Percentiles rank a stretch among this genome's conserved stretches.
phyloP scores from a whole-genome alignment of 768 basidiomycete species.

The Naematelia encephala region DNA sequence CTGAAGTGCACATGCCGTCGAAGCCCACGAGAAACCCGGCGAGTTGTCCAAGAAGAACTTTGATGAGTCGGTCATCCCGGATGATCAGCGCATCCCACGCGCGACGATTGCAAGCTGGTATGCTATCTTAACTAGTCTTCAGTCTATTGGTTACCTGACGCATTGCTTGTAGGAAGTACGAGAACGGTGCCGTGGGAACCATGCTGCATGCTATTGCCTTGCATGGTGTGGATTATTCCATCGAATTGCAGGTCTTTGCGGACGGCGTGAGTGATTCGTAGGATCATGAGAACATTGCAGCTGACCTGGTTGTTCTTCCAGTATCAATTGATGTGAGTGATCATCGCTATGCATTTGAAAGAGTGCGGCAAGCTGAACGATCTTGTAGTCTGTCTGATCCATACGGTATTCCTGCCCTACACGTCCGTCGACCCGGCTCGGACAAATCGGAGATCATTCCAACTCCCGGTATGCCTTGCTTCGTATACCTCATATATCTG shows the following conservation, averaged over 20 bases:
- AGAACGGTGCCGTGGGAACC: constrained; percentile 85
- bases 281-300: background rate
- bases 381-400: constrained; percentile 60
- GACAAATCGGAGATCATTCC: constrained; percentile 42
- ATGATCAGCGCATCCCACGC: constrained; percentile 86
- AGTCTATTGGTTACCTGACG: background rate
- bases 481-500: background rate
- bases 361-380: background rate
- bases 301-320: background rate
- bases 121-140: constrained; percentile 6
- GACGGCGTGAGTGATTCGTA: constrained; percentile 59
- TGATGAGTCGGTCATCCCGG: constrained; percentile 76
- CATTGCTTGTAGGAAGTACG: constrained; percentile 64
- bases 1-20: constrained; percentile 68
- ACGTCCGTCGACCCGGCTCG: constrained; percentile 60
- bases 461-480: constrained; percentile 17
- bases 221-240: constrained; percentile 87
- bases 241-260: constrained; percentile 86
- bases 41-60: constrained; percentile 70
- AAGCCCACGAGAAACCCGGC: constrained; percentile 86
- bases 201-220: constrained; percentile 83
- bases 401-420: constrained; percentile 85
- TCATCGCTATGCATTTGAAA: background rate
- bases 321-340: background rate
- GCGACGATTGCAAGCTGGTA: constrained; percentile 88